Evolutionary conservation across 2,329 filamentous ascomycete genomes (phyloP).

Genomic region (Fusarium algeriense): DNA sequence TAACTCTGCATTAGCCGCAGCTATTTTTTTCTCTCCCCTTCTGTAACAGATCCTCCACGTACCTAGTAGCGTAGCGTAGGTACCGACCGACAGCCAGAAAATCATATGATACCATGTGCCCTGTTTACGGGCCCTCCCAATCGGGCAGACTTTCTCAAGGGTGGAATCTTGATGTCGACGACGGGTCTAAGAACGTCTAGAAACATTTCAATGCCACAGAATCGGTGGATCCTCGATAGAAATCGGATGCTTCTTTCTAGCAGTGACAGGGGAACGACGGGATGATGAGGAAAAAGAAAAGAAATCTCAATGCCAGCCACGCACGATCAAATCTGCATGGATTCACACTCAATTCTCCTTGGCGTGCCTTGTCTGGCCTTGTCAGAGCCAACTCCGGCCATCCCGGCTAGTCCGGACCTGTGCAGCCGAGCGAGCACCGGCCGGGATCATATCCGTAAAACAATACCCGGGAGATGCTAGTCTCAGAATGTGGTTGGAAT

Average conservation of each 20-base stretch:
- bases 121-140: constrained; percentile 37
- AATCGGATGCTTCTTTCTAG: constrained; percentile 31
- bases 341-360: neutral
- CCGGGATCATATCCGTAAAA: constrained; percentile 30
- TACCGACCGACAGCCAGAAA: constrained; percentile 16
- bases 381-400: neutral
- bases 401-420: constrained; percentile 37
- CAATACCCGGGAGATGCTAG: constrained; percentile 20
- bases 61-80: neutral
- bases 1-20: constrained; percentile 12
- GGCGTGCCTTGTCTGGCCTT: neutral
- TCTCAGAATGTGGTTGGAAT: constrained; percentile 15
- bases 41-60: neutral
- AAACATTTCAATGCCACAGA: constrained; percentile 19
- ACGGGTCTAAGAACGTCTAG: constrained; percentile 34
- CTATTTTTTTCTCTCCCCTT: constrained; percentile 12
- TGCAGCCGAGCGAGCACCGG: constrained; percentile 33
- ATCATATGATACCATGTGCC: constrained; percentile 47
- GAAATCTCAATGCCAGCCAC: constrained; percentile 10
- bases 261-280: constrained; percentile 14
- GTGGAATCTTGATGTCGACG: constrained; percentile 11
- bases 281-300: constrained; percentile 20
- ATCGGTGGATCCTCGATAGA: constrained; percentile 16
- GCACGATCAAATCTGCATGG: constrained; percentile 23
- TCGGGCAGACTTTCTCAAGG: constrained; percentile 36